Conservation (phyloP, 805 yeast genomes). For the Hanseniaspora meyeri region DNA sequence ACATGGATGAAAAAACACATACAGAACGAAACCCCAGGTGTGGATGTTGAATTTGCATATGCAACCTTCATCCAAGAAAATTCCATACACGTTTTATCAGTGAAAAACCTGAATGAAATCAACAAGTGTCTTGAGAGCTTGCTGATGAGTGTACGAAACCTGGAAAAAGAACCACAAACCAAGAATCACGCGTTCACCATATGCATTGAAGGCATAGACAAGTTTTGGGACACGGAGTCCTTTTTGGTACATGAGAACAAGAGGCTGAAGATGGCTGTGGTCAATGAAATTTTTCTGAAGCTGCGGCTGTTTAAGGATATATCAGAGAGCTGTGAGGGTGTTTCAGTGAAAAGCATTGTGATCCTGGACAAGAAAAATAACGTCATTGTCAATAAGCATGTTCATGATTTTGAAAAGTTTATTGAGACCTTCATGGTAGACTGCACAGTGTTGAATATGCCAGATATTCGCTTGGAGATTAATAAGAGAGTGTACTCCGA, state of each 20-base stretch:
- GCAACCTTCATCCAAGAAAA: not conserved
- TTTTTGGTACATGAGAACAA: not conserved
- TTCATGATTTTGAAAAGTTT: not conserved
- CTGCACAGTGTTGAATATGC: not conserved
- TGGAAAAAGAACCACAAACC: not conserved
- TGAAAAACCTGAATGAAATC: not conserved
- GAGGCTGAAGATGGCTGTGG: not conserved
- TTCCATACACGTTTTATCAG: not conserved
- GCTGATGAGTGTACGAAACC: not conserved
- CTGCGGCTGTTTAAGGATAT: not conserved
- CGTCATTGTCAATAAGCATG: not conserved
- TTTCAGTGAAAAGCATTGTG: not conserved
- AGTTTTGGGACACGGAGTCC: slow-evolving; percentile 12
- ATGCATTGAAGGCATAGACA: slow-evolving; percentile 7
- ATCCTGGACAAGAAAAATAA: not conserved
- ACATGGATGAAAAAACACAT: slow-evolving; percentile 1
- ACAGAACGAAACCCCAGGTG: not conserved
- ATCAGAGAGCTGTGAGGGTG: not conserved
- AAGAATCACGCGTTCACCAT: not conserved
- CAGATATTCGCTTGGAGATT: not conserved
- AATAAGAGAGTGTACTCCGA: not conserved
- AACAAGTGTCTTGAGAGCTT: not conserved
- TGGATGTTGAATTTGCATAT: not conserved
- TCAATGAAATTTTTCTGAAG: not conserved
- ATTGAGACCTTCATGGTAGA: not conserved